Base-by-base conservation (phyloP, 2,329 filamentous ascomycete species). In the Trichoderma oligosporum region DNA sequence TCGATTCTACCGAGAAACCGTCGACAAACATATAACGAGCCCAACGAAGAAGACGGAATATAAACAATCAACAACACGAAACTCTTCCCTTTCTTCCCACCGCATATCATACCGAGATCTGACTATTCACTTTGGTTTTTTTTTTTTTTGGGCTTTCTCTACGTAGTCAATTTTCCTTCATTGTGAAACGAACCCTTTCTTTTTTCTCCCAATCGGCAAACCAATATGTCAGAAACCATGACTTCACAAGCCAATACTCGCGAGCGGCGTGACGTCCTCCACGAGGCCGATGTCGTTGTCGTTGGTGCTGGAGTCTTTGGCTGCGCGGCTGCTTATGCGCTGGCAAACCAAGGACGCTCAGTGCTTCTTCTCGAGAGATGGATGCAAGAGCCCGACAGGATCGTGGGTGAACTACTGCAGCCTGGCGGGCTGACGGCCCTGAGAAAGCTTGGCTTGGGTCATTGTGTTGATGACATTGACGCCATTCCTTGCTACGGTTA, bases 321-420 rank as follows among this genome's bases (percentile, higher is more conserved):
- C 38, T 96, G 91, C 71, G 89, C 92, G 18, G 78, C 91, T 20
- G 93, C 94, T 16, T 88, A 86, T 62, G 85, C 93, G 20, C 81
- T 97, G 44, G 92, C 89, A 59, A 86, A 88, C 65, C 94, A 97
- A 75, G 92, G 91, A 54, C 85, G 94, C 61, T 95, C 89, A 70
- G 92, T 99, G 24, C 81, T 97, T 24, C 78, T 99, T 51, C 83
- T 99, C 49, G 94, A 99, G 76, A 83, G 84, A 67, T 95, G 85
- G 74, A 78, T 97, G 74, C 91, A 91, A 73, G 88, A 97, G 76
- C 94, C 94, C 18, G 88, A 97, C 75, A 86, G 94, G 62, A 99
- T 99, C 64, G 91, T 99, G 46, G 94, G 94, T 65, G 94, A 99
- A 76, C 76, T 99, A 62, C 77, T 99, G 65, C 94, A 99, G 74